These are phyloP conservation scores for Cryptosporidium sp. DNA, from an alignment of 169 alveolate species.

Conservation along the genomic window DNA sequence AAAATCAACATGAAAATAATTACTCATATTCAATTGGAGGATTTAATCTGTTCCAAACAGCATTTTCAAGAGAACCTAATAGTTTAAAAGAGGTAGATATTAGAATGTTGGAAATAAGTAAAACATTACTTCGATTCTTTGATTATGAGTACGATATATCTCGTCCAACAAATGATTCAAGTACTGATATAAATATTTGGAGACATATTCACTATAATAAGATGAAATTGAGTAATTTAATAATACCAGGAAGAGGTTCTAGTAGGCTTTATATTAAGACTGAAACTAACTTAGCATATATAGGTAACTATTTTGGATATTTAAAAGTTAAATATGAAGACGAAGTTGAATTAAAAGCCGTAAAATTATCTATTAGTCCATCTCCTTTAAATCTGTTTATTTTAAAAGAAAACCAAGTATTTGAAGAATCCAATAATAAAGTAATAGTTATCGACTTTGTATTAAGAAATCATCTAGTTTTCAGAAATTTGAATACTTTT, in stretches of 20 bases:
- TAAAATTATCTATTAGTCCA: neutral
- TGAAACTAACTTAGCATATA: neutral
- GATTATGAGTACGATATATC: slow-evolving; percentile 47
- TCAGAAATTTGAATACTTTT: neutral
- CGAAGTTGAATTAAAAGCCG: neutral
- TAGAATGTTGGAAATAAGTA: neutral
- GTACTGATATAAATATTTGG: slow-evolving; percentile 18
- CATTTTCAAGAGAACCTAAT: neutral
- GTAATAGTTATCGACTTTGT: neutral
- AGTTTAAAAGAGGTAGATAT: neutral
- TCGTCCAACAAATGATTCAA: slow-evolving; percentile 30
- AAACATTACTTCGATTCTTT: slow-evolving; percentile 17
- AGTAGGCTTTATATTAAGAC: slow-evolving; percentile 19
- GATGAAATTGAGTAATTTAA: slow-evolving; percentile 4
- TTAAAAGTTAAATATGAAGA: slow-evolving; percentile 15
- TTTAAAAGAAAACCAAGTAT: neutral
- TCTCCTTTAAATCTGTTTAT: neutral
- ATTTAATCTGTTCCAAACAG: neutral
- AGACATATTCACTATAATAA: slow-evolving; percentile 15
- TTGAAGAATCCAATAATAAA: neutral
- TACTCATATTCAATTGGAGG: neutral
- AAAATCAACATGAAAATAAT: neutral
- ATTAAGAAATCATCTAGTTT: neutral
- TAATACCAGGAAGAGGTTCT: slow-evolving; percentile 66
- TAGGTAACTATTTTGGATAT: slow-evolving; percentile 23